Base-by-base conservation (phyloP, 108 stramenopile genomes). In the Schizochytrium sp. region DNA sequence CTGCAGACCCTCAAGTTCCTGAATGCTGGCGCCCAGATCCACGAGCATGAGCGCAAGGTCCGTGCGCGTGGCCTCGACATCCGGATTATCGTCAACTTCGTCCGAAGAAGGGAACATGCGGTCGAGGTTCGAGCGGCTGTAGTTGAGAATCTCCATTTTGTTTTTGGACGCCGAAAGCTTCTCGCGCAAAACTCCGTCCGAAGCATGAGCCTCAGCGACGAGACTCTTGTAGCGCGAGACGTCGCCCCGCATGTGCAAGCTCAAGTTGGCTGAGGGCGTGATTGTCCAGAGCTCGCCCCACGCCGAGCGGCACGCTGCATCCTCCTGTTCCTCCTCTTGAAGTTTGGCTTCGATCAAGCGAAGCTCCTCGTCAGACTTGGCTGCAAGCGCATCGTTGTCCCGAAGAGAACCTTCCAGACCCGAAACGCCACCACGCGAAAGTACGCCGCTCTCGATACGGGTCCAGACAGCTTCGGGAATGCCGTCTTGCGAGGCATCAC, bases 11-110 rank as follows among this genome's bases (percentile, higher is more conserved):
- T 83, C 76, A 4, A 53, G 45, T 45, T 83, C 76, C 76, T 83
- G 76, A 3, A 83, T 83, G 76, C 45, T n/a, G 45, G 51, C n/a
- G 76, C 76, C 76, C 10, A 83, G 4, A 3, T 83, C 76, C 6
- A 83, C 76, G 19, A 83, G 51, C 76, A 83, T 83, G n/a, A 83
- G 25, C 51, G 76, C 76, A 83, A 83, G 76, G 48, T 83, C 76
- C 10, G 45, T 25, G 6, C 76, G 45, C 25, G 76, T 53, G 19
- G 19, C 48, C 76, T 83, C 76, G 23, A 83, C 76, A 6, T 83
- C 76, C 51, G 45, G 48, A 3, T 83, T 83, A 6, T 47, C 23
- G 76, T 83, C 76, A 34, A 83, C 51, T 12, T 47, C 76, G 2
- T 83, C 76, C 28, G 76, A n/a, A 23, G 76, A 53, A 12, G 76